Conservation (phyloP, 371 early-diverging fungal species). For the Actinomortierella ambigua region DNA sequence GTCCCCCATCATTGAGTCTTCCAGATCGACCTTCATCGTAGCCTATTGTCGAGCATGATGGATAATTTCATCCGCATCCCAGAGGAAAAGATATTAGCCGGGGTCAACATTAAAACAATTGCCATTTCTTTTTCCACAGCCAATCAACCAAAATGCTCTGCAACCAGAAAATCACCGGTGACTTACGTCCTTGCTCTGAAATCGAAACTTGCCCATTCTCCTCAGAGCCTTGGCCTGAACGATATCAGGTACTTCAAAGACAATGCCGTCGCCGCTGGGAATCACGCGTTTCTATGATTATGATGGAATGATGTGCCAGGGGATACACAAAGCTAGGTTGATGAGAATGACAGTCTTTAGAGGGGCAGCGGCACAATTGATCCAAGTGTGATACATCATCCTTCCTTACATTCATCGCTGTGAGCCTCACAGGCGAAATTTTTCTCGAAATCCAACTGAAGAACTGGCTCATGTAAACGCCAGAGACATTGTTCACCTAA, state of each 20-base stretch:
- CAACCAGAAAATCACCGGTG: not conserved
- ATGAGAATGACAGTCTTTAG: no score
- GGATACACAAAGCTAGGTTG: no score
- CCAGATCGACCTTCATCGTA: not conserved
- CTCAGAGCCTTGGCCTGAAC: slow-evolving; percentile 15
- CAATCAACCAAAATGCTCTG: no score
- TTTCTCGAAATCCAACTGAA: slow-evolving; percentile 7
- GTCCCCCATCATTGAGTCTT: slow-evolving; percentile 7
- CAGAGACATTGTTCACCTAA: no score
- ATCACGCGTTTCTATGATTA: slow-evolving; percentile 20
- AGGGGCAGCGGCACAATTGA: no score
- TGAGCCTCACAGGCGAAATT: slow-evolving; percentile 11
- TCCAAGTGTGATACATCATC: not conserved
- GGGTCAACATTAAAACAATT: no score
- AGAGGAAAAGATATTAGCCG: no score
- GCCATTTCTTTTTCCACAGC: no score
- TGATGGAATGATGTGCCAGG: no score
- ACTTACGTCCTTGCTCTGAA: slow-evolving; percentile 18
- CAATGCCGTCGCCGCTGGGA: slow-evolving; percentile 8
- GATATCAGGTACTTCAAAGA: slow-evolving; percentile 18
- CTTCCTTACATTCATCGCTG: slow-evolving; percentile 16
- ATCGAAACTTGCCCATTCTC: slow-evolving; percentile 17
- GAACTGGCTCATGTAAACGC: no score
- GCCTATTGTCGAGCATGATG: no score
- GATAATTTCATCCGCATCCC: no score